Percentiles rank a stretch among this genome's conserved stretches.
These are phyloP conservation scores for Tulasnella sp. DNA, from an alignment of 768 basidiomycete genomes.

Conservation along the genomic window DNA sequence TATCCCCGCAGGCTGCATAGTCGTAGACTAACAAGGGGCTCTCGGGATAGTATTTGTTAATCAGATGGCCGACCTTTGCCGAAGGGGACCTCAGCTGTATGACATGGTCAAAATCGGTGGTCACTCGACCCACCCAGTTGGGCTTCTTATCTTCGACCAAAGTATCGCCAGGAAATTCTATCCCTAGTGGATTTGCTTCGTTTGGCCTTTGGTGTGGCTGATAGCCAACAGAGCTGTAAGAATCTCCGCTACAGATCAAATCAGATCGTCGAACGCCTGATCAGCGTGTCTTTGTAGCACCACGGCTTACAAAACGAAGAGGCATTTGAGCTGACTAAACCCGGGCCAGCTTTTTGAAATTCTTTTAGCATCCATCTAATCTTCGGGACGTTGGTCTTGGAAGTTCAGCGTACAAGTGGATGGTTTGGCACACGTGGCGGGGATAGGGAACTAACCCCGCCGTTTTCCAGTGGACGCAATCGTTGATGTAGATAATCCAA, in stretches of 20 bases:
- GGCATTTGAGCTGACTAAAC: conserved; percentile 40
- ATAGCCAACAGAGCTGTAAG: conserved; percentile 48
- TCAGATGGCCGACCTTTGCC: conserved; percentile 32
- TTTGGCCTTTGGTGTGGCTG: conserved; percentile 35
- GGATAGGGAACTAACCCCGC: not conserved
- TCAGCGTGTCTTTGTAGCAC: not conserved
- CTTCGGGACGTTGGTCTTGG: not conserved
- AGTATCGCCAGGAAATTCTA: conserved; percentile 48
- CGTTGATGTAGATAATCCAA: no score
- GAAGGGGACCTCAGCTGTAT: conserved; percentile 27
- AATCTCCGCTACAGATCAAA: conserved; percentile 53
- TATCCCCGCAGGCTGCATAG: conserved; percentile 55
- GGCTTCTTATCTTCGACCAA: conserved; percentile 47
- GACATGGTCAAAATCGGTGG: conserved; percentile 41
- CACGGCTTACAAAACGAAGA: conserved; percentile 52
- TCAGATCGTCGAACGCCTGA: not conserved
- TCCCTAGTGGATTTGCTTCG: conserved; percentile 47
- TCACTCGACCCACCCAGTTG: conserved; percentile 61
- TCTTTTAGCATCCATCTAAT: not conserved
- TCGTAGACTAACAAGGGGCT: conserved; percentile 50
- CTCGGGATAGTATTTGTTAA: conserved; percentile 36
- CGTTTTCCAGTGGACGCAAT: no score
- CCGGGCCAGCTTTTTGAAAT: conserved; percentile 42
- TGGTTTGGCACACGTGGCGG: no score
- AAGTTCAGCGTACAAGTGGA: not conserved